Evolutionary conservation across 257 asterid genomes (phyloP), one percentile per base, ranked within the genome.

Genomic region (Nicotiana obtusifolia): DNA sequence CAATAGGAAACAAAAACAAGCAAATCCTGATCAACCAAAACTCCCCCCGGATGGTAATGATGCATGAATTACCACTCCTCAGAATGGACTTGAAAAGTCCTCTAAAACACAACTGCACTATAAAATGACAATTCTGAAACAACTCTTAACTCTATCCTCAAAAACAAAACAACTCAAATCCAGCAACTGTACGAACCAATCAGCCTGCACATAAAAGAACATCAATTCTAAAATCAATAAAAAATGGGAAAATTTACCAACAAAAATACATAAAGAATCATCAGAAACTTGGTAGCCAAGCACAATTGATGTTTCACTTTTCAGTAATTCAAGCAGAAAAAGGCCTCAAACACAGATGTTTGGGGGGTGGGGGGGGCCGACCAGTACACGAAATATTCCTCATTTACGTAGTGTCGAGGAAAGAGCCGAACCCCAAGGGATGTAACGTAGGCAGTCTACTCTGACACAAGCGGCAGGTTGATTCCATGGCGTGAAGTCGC

Each of bases 121-220:
- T 84, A 67, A 60, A 57, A 84, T 59, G 49, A 59, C 81, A 41
- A 60, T 61, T 75, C 77, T 28, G 35, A 81, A 81, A 61, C 82
- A 69, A 24, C 56, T 76, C 77, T 41, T 59, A 80, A 35, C 75
- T 79, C 81, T 41, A 81, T 85, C 84, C 37, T 28, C n/a, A 30
- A 56, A 80, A 59, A 16, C 49, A 73, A 53, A 69, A 64, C 73
- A 82, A 86, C 81, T 53, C 81, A 85, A 82, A 81, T 81, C 87
- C 85, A n/a, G 80, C 62, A 75, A 75, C 80, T 26, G 16, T 22
- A 26, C 26, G 16, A 16, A 83, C 89, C 83, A 89, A 88, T 89
- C 92, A 86, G 82, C 91, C 95, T 91, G 94, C 92, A 91, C 85
- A 9, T n/a, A 35, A 7, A 41, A 87, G 13, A 24, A 80, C 81